Evolutionary conservation across 2,329 filamentous ascomycete species (phyloP), one percentile per base, ranked within the genome.

Genomic region (Diaporthe vaccinii): DNA sequence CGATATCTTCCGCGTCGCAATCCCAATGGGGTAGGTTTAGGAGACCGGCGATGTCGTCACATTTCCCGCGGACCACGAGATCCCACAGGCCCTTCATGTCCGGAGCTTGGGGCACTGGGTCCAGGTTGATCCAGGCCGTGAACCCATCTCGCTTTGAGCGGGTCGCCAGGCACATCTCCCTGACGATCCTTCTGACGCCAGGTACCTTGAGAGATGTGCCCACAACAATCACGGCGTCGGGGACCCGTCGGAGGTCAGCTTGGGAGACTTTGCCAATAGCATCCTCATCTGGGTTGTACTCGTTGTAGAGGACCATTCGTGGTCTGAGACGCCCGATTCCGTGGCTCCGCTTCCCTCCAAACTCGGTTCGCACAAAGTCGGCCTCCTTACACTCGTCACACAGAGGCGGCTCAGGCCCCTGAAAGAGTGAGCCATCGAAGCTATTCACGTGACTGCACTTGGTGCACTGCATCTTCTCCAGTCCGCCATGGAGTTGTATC

Each of bases 191-290:
- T 76, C 94, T 92, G 58, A 98, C 95, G 12, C 97, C 97, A 0
- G 96, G 96, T 68, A 99, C 96, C 82, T 98, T 98, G 79, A 99
- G 87, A 75, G 95, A 98, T 2, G 97, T 99, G 71, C 97, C 97
- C 12, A 98, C 97, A 39, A 99, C 97, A 78, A 99, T 92, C 36
- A 99, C 90, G 25, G 96, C 96, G 83, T 98, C 97, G 0, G 97
- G 96, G 51, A 95, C 90, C 57, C 93, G 91, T 76, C 95, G 93
- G 75, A 98, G 87, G 82, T 99, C 97, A 6, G 96, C 93, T 78
- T 92, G 92, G 70, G 96, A 95, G 55, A 98, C 96, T 31, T 94
- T 94, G 58, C 96, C 96, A 82, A 99, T 99, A 20, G 97, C 96
- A 79, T 98, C 96, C 79, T 97, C 95, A 78, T 99, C 97, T 0